These are phyloP conservation scores for Candida morakotiae DNA, from an alignment of 805 yeast species.

Conservation along the genomic window DNA sequence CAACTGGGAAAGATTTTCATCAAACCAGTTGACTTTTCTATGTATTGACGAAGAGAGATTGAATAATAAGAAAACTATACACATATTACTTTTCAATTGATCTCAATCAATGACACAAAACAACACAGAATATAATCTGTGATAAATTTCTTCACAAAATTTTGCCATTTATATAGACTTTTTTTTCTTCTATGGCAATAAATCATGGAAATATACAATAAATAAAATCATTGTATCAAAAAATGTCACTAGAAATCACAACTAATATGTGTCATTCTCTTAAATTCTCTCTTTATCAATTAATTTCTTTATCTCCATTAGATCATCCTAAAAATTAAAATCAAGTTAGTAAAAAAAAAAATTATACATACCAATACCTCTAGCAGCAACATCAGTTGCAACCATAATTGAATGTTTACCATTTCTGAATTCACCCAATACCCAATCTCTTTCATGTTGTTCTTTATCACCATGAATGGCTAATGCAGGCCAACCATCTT, in stretches of 20 bases:
- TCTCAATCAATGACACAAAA: slow-evolving; percentile 4
- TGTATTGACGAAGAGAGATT: too few relatives aligned
- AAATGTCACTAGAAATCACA: slow-evolving; percentile 6
- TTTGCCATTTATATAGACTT: neutral
- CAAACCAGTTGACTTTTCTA: too few relatives aligned
- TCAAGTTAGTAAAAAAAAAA: neutral
- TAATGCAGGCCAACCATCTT: slow-evolving; percentile 98
- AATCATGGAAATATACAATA: too few relatives aligned
- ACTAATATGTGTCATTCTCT: slow-evolving; percentile 5
- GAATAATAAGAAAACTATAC: slow-evolving; percentile 8
- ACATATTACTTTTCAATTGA: slow-evolving; percentile 6
- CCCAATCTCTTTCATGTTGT: slow-evolving; percentile 99
- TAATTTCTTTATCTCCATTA: neutral
- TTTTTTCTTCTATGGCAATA: too few relatives aligned
- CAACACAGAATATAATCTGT: neutral
- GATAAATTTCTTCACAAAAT: slow-evolving; percentile 1
- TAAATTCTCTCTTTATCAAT: neutral
- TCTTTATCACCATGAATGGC: slow-evolving; percentile 99
- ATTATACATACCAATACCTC: slow-evolving; percentile 94
- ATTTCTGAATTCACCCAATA: slow-evolving; percentile 81
- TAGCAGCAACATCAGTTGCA: slow-evolving; percentile 99
- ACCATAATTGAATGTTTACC: slow-evolving; percentile 97
- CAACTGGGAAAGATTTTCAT: neutral
- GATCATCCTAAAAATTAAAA: slow-evolving; percentile 2
- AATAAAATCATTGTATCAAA: too few relatives aligned